phyloP scores from a whole-genome alignment of 140 eudicot species.

The Bidens hawaiensis region DNA sequence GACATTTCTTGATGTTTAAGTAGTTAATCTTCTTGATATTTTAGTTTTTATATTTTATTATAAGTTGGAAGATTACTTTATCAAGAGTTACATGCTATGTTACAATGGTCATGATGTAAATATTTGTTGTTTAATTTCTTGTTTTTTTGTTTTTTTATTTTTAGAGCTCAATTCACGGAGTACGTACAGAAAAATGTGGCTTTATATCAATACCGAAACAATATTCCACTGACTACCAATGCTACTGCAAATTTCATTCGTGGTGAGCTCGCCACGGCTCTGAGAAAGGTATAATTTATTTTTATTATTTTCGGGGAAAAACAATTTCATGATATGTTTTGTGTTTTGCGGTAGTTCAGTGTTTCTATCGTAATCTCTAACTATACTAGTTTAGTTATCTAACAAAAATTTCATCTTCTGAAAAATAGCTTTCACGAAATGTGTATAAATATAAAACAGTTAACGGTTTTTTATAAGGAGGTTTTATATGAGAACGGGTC shows the following conservation, averaged over 20 bases:
- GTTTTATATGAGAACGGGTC: too few species aligned
- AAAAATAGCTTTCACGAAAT: too few species aligned
- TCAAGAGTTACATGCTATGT: not conserved
- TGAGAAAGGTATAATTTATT: slow-evolving; percentile 61
- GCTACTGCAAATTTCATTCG: slow-evolving; percentile 96
- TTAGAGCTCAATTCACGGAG: slow-evolving; percentile 93
- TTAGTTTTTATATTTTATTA: too few species aligned
- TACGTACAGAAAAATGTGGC: slow-evolving; percentile 90
- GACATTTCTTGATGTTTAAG: too few species aligned
- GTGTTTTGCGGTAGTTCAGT: too few species aligned
- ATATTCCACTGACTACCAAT: slow-evolving; percentile 77
- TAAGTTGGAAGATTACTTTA: not conserved
- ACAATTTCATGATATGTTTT: not conserved
- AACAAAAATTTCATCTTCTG: too few species aligned
- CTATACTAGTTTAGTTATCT: too few species aligned
- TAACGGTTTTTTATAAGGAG: too few species aligned
- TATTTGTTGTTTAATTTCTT: not conserved
- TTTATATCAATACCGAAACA: slow-evolving; percentile 81
- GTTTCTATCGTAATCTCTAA: too few species aligned
- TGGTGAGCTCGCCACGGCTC: slow-evolving; percentile 94
- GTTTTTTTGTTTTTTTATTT: slow-evolving; percentile 6
- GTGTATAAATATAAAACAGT: too few species aligned
- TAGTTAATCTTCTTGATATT: too few species aligned
- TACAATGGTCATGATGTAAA: not conserved
- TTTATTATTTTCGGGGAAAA: not conserved